Base-by-base conservation (phyloP, 2,329 filamentous ascomycete genomes). In the Emergomyces orientalis region DNA sequence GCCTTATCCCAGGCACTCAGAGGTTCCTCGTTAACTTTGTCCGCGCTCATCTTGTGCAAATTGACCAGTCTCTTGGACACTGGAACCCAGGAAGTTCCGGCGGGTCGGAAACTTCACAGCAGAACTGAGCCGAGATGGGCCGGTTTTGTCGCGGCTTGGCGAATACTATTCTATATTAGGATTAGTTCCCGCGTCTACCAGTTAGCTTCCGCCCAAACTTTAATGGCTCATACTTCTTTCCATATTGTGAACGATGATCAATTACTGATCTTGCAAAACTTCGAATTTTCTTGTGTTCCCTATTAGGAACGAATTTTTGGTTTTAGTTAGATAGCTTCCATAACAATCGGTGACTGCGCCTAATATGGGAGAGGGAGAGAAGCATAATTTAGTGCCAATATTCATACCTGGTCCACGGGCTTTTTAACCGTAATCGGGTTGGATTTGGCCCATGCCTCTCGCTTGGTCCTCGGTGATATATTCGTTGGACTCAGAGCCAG, bases 1-100 rank as follows among this genome's bases (percentile, higher is more conserved):
- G 69, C 85, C 62, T 82, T 84, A 64, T 86, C 79, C 65, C 82
- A 79, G 68, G 80, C 79, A 60, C 13, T 39, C 32, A 39, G n/a
- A 27, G 59, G 11, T 47, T 62, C 39, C 34, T 47, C 49, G 17
- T 34, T 47, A 45, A 34, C 55, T 19, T 58, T 30, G 27, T 62
- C 39, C 22, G 39, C 25, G 51, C 41, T 52, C 57, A 59, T 59
- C 4, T 34, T 32, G 57, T 43, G 56, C 56, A 25, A 13, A 47
- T 49, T 22, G 39, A 25, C 34, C 34, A 7, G 57, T 47, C 25
- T 59, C 39, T 47, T 30, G 56, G 2, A 25, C 17, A 30, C 30
- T 32, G 22, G 11, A 25, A 14, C 5, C 22, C 11, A 59, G 14
- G 30, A 56, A 22, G 14, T 32, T n/a, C 30, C 41, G 14, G 56